phyloP scores from a whole-genome alignment of 179 eudicot species.

The Camellia oleifera region DNA sequence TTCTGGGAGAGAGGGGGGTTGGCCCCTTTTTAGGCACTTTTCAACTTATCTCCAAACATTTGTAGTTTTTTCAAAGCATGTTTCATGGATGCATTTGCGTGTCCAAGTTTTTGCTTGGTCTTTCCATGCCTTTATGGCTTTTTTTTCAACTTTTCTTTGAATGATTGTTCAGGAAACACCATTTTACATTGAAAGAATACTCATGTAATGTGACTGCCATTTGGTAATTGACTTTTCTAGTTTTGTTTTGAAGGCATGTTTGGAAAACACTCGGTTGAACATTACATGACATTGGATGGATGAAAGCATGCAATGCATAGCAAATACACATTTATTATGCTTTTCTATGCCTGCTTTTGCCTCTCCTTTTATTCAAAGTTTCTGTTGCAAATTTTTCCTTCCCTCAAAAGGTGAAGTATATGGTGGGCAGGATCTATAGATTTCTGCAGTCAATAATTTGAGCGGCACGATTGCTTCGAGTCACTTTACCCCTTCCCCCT shows the following conservation, averaged over 20 bases:
- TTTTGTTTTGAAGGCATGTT: not conserved
- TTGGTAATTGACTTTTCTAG: too few species aligned
- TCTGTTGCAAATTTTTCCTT: not conserved
- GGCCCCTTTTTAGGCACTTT: too few species aligned
- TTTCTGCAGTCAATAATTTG: not conserved
- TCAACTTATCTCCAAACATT: too few species aligned
- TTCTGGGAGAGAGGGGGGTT: too few species aligned
- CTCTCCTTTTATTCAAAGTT: not conserved
- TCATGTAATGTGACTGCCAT: not conserved
- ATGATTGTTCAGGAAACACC: not conserved
- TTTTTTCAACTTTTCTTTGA: not conserved
- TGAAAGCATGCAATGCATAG: too few species aligned
- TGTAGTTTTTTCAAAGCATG: too few species aligned
- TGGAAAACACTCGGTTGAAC: not conserved
- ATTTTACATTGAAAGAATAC: not conserved
- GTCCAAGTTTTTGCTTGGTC: not conserved
- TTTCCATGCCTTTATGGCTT: not conserved
- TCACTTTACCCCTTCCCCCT: too few species aligned
- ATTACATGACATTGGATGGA: not conserved
- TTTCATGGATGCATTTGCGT: not conserved
- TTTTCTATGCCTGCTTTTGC: not conserved
- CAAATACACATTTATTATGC: too few species aligned
- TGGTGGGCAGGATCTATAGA: not conserved
- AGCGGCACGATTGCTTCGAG: not conserved
- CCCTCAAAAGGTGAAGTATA: not conserved